Evolutionary conservation across 164 flowering plant species (phyloP), one percentile per base, ranked within the genome.

Genomic region (Vitis riparia): DNA sequence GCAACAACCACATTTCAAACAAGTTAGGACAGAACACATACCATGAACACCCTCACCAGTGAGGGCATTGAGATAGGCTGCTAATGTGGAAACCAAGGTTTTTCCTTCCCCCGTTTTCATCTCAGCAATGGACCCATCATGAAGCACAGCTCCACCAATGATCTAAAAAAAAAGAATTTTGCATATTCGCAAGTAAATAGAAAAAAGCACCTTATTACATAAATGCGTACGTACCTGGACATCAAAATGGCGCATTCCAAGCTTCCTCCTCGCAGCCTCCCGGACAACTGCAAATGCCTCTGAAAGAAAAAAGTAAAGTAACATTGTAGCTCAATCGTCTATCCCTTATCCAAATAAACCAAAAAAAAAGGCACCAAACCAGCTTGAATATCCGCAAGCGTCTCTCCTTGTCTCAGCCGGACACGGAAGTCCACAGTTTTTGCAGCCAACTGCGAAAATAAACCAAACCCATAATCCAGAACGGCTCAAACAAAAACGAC

Each of bases 81-180:
- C 95, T 71, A 96, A 81, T 47, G 99, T 96, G 52, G 99, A 96
- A 58, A 92, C 97, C 78, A 96, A 72, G 51, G 99, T 96, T 79
- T 96, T 96, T 15, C 99, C 99, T 74, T 96, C 98, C 2, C 99
- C 99, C 2, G 99, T 96, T 87, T 96, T 96, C 99, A 96, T 96
- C 85, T 93, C 98, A 11, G 99, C 98, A 80, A 96, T 93, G 49
- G 91, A 87, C 30, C 99, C 99, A 77, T 96, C 98, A 79, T 96
- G 97, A 71, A 93, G 97, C 70, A 96, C 98, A 0, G 98, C 97
- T 64, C 99, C 99, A 63, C 99, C 99, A 74, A 96, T 87, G 69
- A 96, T 87, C 99, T 95, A 69, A 12, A 37, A 37, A 37, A 6
- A 37, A 37, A 37, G 5, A 37, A 37, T 3, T 37, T 3, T 37